phyloP scores from a whole-genome alignment of 306 rosid species.

The Casuarina equisetifolia region DNA sequence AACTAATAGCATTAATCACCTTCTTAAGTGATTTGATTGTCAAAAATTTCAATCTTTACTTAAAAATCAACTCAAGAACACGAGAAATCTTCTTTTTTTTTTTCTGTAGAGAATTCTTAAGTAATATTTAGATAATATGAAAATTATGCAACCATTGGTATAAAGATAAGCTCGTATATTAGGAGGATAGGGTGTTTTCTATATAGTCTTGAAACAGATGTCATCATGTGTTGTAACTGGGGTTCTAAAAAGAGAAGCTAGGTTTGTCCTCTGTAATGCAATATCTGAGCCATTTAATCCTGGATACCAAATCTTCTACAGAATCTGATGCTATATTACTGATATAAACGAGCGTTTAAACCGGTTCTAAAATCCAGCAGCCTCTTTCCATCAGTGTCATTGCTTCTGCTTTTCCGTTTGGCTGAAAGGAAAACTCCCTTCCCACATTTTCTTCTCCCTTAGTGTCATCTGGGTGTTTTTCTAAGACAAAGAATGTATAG shows the following conservation, averaged over 20 bases:
- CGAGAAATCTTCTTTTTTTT: no score
- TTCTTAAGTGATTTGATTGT: no score
- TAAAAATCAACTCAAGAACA: no score
- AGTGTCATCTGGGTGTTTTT: neutral
- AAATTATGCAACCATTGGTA: no score
- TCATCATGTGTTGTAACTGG: no score
- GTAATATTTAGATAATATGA: no score
- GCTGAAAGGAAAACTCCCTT: neutral
- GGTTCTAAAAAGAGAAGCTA: neutral
- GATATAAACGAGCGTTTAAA: neutral
- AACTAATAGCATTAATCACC: no score
- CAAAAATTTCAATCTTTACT: no score
- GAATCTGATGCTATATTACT: slow-evolving; percentile 8
- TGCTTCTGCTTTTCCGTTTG: neutral
- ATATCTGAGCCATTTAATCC: neutral
- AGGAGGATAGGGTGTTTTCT: neutral
- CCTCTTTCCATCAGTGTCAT: neutral
- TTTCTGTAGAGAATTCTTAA: no score
- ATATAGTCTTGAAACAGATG: neutral
- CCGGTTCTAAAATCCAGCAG: neutral
- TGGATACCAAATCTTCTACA: neutral
- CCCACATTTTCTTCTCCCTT: neutral
- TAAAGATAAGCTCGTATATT: no score
- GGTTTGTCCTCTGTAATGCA: neutral
- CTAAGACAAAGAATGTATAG: neutral